Evolutionary conservation across 2,329 filamentous ascomycete species (phyloP).

Genomic region (Colletotrichum cordylinicola): DNA sequence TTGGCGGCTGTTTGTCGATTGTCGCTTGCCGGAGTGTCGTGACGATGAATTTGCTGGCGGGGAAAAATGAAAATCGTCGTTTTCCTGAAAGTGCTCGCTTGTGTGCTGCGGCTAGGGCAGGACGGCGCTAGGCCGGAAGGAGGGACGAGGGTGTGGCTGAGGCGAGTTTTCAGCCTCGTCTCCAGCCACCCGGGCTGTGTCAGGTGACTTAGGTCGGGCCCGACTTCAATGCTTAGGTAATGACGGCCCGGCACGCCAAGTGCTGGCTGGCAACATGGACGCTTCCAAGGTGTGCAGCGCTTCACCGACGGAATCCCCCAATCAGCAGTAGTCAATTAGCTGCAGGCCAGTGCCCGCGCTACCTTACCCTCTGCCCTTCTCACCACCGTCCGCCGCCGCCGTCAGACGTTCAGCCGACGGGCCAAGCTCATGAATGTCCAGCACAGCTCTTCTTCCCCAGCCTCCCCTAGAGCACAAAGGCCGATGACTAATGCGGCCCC

Average conservation of each 20-base stretch:
- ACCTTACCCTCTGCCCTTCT: background rate
- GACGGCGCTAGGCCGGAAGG: background rate
- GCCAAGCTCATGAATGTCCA: background rate
- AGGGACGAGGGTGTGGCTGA: background rate
- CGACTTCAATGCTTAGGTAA: background rate
- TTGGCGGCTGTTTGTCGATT: conserved; percentile 26
- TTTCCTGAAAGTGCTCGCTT: conserved; percentile 23
- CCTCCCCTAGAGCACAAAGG: too few relatives aligned
- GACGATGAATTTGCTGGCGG: conserved; percentile 21
- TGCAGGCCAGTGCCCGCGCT: background rate
- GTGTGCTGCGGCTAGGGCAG: conserved; percentile 23
- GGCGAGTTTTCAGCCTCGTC: conserved; percentile 1
- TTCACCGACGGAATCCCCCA: background rate
- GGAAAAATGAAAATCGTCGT: conserved; percentile 8
- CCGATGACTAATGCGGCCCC: background rate
- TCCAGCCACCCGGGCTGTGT: background rate
- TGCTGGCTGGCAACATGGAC: background rate
- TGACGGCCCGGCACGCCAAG: background rate
- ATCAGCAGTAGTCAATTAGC: background rate
- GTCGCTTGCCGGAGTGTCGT: conserved; percentile 25
- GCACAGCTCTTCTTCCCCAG: background rate
- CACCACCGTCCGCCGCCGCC: background rate
- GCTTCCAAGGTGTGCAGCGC: background rate
- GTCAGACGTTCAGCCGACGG: background rate
- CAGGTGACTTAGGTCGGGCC: conserved; percentile 9